These are phyloP conservation scores for Scheffersomyces stipitis DNA, from an alignment of 805 yeast species.

Conservation along the genomic window DNA sequence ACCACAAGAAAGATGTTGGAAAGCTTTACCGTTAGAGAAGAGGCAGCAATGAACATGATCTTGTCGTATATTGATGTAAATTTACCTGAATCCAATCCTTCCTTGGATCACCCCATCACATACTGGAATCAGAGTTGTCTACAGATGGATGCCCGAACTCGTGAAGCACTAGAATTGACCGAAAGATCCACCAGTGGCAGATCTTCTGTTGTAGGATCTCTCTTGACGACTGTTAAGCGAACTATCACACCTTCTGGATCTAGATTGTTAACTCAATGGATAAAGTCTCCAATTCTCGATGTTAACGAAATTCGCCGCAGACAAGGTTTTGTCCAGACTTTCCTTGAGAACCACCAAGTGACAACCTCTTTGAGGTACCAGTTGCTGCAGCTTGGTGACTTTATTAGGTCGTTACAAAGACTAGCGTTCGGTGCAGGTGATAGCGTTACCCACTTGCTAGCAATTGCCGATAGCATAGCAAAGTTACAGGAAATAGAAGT, in stretches of 20 bases:
- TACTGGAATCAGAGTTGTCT: conserved; percentile 53
- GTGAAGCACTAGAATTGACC: conserved; percentile 74
- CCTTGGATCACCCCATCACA: conserved; percentile 66
- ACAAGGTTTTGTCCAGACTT: conserved; percentile 34
- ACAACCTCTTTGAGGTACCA: conserved; percentile 25
- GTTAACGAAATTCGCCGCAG: conserved; percentile 54
- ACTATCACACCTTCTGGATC: conserved; percentile 85
- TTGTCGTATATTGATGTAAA: conserved; percentile 71
- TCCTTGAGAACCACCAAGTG: conserved; percentile 22
- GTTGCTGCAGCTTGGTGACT: conserved; percentile 52
- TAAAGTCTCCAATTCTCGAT: conserved; percentile 74
- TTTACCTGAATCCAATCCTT: conserved; percentile 64
- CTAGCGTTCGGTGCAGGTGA: conserved; percentile 38
- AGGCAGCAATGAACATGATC: conserved; percentile 58
- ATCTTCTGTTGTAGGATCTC: conserved; percentile 61
- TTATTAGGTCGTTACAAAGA: conserved; percentile 59
- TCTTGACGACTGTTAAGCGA: conserved; percentile 65
- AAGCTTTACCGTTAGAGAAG: conserved; percentile 42
- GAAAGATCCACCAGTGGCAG: conserved; percentile 46
- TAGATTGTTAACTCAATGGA: conserved; percentile 76
- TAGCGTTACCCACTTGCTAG: conserved; percentile 25
- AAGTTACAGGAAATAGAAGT: conserved; percentile 20
- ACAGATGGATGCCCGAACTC: conserved; percentile 79
- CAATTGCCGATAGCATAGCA: conserved; percentile 32
- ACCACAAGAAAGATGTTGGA: conserved; percentile 36